Percentiles rank a stretch among this genome's conserved stretches.
Conservation (phyloP, 192 early-diverging fungal species). For the Coemansia sp. region DNA sequence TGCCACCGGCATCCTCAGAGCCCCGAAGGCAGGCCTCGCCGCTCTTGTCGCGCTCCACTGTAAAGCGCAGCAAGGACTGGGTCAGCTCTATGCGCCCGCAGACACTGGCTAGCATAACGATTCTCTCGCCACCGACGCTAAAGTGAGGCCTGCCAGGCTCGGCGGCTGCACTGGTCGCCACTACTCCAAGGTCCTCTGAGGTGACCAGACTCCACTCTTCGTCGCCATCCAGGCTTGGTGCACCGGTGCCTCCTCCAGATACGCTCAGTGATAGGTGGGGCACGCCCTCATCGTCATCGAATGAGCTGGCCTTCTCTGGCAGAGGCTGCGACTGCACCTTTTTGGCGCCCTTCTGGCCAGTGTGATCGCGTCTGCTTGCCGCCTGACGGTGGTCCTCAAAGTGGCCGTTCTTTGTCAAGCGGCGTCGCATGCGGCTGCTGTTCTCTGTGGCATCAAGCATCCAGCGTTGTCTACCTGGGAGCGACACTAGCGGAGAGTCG, state of each 20-base stretch:
- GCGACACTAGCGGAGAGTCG: not conserved
- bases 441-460: conserved; percentile 37
- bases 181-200: conserved; percentile 27
- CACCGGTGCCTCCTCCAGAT: not conserved
- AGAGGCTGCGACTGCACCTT: not conserved
- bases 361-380: conserved; percentile 29
- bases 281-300: conserved; percentile 15
- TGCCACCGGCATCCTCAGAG: conserved; percentile 1
- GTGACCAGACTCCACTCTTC: conserved; percentile 41
- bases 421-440: conserved; percentile 34
- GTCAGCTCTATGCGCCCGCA: conserved; percentile 34
- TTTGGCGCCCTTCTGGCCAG: conserved; percentile 4
- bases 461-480: conserved; percentile 17
- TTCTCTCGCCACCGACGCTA: conserved; percentile 19
- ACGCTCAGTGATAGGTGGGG: conserved; percentile 34
- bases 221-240: conserved; percentile 8
- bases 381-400: conserved; percentile 28
- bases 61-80: conserved; percentile 22
- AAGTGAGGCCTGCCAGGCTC: conserved; percentile 21
- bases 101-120: conserved; percentile 27
- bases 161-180: conserved; percentile 5
- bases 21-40: conserved; percentile 7
- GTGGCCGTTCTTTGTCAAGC: conserved; percentile 13
- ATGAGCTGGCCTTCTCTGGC: not conserved
- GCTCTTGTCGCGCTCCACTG: conserved; percentile 15